Percentiles rank a stretch among this genome's conserved stretches.
Conservation (phyloP, 1,139 yeast species). For the Hyphopichia khmerensis region DNA sequence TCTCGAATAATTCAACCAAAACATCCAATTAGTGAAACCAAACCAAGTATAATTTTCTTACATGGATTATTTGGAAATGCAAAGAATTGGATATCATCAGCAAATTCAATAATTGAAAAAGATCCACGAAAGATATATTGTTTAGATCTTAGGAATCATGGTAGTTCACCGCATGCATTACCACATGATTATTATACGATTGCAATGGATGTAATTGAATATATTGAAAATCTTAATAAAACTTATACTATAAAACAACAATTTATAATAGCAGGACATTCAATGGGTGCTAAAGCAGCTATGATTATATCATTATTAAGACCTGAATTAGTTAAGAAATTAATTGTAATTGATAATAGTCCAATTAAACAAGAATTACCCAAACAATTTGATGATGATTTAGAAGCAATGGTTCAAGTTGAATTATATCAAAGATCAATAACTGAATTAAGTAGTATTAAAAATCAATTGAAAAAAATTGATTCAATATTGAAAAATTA, state of each 20-base stretch:
- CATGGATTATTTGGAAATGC: constrained; percentile 54
- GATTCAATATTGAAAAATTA: constrained; percentile 18
- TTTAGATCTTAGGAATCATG: constrained; percentile 56
- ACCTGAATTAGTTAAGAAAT: constrained; percentile 37
- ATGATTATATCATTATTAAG: constrained; percentile 42
- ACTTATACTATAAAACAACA: constrained; percentile 17
- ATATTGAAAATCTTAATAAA: constrained; percentile 26
- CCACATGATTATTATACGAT: constrained; percentile 46
- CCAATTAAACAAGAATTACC: constrained; percentile 34
- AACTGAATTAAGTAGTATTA: background rate
- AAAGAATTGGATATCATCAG: constrained; percentile 39
- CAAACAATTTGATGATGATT: constrained; percentile 20
- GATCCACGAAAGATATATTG: constrained; percentile 35
- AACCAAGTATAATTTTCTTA: constrained; percentile 41
- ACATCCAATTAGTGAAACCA: constrained; percentile 11
- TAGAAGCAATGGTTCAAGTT: constrained; percentile 34
- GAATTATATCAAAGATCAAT: constrained; percentile 12
- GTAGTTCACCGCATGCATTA: constrained; percentile 40
- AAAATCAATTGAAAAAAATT: constrained; percentile 9
- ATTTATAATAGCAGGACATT: constrained; percentile 35
- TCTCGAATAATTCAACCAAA: background rate
- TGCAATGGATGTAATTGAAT: constrained; percentile 42
- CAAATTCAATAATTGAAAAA: constrained; percentile 27
- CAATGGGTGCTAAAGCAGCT: constrained; percentile 55
- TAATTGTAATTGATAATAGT: constrained; percentile 50